phyloP scores from a whole-genome alignment of 2,329 filamentous ascomycete genomes.

The Helotiales sp. region DNA sequence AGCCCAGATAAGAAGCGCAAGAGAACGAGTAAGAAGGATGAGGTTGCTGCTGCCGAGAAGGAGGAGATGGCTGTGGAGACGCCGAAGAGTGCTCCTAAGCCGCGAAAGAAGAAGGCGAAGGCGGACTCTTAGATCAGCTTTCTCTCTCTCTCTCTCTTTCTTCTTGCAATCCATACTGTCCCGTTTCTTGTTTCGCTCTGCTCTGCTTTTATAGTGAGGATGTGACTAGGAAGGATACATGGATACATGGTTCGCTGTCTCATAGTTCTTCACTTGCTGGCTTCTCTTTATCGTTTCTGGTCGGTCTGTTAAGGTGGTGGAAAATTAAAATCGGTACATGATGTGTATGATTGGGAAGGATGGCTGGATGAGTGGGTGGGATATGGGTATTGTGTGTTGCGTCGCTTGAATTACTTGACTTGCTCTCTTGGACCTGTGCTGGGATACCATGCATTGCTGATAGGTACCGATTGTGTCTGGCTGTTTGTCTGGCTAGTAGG shows the following conservation, averaged over 20 bases:
- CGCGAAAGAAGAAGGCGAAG: slow-evolving; percentile 51
- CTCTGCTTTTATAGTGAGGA: not conserved
- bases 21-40: slow-evolving; percentile 57
- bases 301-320: not conserved
- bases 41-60: slow-evolving; percentile 42
- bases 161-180: not conserved
- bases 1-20: slow-evolving; percentile 69
- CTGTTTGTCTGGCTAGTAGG: not conserved
- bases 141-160: not conserved
- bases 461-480: not conserved
- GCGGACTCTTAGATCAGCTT: slow-evolving; percentile 55
- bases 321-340: slow-evolving; percentile 1
- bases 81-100: slow-evolving; percentile 38
- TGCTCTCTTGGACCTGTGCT: not conserved
- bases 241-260: not conserved
- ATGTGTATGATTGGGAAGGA: not conserved
- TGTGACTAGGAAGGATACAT: not conserved
- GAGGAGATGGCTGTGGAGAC: slow-evolving; percentile 51
- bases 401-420: not conserved
- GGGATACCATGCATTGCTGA: slow-evolving; percentile 5
- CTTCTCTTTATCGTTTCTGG: not conserved
- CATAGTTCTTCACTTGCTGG: not conserved
- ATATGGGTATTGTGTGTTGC: not conserved
- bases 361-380: not conserved
- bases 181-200: not conserved